A percentile compares a stretch with the other conserved stretches of the same genome.
Conservation (phyloP, 805 yeast species). For the Myxozyma neotropica region DNA sequence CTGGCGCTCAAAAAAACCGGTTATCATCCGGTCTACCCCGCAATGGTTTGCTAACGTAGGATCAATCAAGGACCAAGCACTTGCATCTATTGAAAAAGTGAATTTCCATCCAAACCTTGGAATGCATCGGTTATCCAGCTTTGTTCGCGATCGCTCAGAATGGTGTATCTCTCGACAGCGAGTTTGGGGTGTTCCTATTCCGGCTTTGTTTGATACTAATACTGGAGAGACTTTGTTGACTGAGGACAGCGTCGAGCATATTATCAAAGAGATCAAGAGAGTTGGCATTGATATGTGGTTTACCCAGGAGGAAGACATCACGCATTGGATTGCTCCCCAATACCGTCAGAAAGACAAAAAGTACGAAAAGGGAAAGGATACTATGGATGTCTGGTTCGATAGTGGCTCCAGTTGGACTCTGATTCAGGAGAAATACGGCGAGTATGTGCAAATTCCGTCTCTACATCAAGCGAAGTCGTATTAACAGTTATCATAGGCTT, state of each 20-base stretch:
- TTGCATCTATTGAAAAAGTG: constrained; percentile 62
- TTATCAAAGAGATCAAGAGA: constrained; percentile 57
- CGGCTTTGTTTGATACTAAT: constrained; percentile 66
- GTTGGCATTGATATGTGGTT: constrained; percentile 86
- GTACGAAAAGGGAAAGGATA: constrained; percentile 74
- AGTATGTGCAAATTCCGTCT: constrained; percentile 33
- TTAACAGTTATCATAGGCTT: not conserved
- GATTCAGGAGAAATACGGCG: constrained; percentile 48
- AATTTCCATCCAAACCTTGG: constrained; percentile 77
- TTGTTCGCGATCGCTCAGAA: constrained; percentile 76
- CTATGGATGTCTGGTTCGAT: constrained; percentile 99
- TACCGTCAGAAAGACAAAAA: constrained; percentile 48
- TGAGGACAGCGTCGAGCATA: constrained; percentile 56
- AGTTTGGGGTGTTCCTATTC: constrained; percentile 97
- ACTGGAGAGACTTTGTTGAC: constrained; percentile 69
- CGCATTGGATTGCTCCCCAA: constrained; percentile 72
- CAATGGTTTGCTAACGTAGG: constrained; percentile 95
- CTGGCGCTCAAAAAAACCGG: constrained; percentile 95
- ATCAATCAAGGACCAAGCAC: constrained; percentile 64
- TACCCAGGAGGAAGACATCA: constrained; percentile 51
- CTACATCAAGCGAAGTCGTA: not conserved
- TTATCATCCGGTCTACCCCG: constrained; percentile 91
- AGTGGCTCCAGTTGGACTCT: constrained; percentile 91
- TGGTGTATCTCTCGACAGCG: constrained; percentile 99
- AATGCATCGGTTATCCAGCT: constrained; percentile 66